A percentile compares a stretch with the other conserved stretches of the same genome.
phyloP scores from a whole-genome alignment of 2,329 filamentous ascomycete genomes.

The Penicillium verrucosum region DNA sequence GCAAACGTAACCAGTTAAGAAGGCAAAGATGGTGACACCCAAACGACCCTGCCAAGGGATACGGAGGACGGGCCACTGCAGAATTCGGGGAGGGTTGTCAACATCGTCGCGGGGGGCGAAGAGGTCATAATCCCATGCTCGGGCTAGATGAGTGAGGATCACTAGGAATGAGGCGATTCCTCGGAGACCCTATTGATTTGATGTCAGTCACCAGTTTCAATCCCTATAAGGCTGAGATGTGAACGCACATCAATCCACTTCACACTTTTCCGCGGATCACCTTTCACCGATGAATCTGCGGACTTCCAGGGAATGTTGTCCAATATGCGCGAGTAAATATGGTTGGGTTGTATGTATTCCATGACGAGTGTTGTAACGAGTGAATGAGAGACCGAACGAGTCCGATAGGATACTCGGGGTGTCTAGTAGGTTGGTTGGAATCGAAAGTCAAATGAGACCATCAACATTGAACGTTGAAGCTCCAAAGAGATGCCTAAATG shows the following conservation, averaged over 20 bases:
- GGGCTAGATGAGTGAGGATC: constrained; percentile 52
- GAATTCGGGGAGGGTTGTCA: constrained; percentile 44
- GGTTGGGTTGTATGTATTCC: constrained; percentile 19
- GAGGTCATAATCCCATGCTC: constrained; percentile 51
- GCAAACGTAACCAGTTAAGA: constrained; percentile 56
- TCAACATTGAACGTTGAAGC: background rate
- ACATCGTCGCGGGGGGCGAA: constrained; percentile 49
- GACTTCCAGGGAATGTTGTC: constrained; percentile 25
- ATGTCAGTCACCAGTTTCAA: background rate
- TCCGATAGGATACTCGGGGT: background rate
- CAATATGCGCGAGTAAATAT: constrained; percentile 20
- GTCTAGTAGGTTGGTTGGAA: background rate
- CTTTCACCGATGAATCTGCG: constrained; percentile 9
- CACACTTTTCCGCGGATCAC: constrained; percentile 9
- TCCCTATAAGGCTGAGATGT: background rate
- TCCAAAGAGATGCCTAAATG: background rate
- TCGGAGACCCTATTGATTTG: constrained; percentile 46
- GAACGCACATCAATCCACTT: constrained; percentile 8
- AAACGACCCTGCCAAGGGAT: constrained; percentile 54
- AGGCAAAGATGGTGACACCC: constrained; percentile 56
- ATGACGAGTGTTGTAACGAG: constrained; percentile 8
- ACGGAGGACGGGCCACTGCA: constrained; percentile 52
- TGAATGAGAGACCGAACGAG: background rate
- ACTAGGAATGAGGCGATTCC: constrained; percentile 55
- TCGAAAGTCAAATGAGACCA: background rate